phyloP scores from a whole-genome alignment of 148 eudicot genomes.

The Rhododendron ovatum region DNA sequence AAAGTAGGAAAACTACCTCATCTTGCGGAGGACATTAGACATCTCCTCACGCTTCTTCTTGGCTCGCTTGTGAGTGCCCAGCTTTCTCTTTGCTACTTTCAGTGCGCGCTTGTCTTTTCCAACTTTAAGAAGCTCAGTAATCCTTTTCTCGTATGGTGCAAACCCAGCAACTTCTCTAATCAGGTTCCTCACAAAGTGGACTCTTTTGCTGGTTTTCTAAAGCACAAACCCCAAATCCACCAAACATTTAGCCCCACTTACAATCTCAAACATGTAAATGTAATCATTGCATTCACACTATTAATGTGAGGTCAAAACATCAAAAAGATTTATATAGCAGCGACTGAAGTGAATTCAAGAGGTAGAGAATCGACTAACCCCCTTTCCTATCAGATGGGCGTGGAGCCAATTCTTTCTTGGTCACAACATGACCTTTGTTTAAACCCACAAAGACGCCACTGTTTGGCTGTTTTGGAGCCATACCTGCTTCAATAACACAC shows the following conservation, averaged over 20 bases:
- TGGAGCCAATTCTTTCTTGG: constrained; percentile 37
- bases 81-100: constrained; percentile 43
- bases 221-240: neutral
- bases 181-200: constrained; percentile 33
- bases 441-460: constrained; percentile 39
- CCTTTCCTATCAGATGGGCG: constrained; percentile 43
- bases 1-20: constrained; percentile 26
- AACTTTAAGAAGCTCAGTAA: constrained; percentile 49
- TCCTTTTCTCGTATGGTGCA: constrained; percentile 45
- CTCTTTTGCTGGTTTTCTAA: constrained; percentile 38
- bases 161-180: constrained; percentile 46
- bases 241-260: neutral
- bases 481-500: constrained; percentile 18
- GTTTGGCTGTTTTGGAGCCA: constrained; percentile 41
- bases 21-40: constrained; percentile 39
- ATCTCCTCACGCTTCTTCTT: constrained; percentile 46
- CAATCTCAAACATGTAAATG: neutral
- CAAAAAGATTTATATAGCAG: neutral
- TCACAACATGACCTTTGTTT: constrained; percentile 39
- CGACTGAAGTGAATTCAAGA: constrained; percentile 44
- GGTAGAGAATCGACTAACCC: constrained; percentile 17
- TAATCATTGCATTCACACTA: neutral
- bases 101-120: constrained; percentile 42
- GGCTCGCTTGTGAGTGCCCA: constrained; percentile 49
- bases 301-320: neutral